Percentiles rank a stretch among this genome's conserved stretches.
phyloP scores from a whole-genome alignment of 2,329 filamentous ascomycete genomes.

The Cladosporium velox region DNA sequence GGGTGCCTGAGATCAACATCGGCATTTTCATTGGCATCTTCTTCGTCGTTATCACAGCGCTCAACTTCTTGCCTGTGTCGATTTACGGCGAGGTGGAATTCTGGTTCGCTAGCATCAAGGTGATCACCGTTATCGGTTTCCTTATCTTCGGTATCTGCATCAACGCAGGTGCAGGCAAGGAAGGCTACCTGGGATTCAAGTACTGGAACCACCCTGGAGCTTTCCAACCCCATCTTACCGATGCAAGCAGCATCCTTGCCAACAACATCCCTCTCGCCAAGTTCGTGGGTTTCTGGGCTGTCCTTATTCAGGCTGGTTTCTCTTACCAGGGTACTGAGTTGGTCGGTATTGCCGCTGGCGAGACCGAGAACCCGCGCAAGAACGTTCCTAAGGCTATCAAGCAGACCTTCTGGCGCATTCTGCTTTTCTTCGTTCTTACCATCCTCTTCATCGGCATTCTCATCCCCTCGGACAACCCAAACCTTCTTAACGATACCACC shows the following conservation, averaged over 20 bases:
- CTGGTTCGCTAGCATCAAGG: conserved; percentile 55
- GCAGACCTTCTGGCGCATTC: conserved; percentile 41
- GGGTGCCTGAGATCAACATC: conserved; percentile 45
- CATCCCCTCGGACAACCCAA: conserved; percentile 38
- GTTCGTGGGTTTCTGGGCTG: conserved; percentile 54
- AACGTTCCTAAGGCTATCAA: conserved; percentile 42
- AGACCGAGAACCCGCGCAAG: conserved; percentile 55
- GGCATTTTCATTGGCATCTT: conserved; percentile 41
- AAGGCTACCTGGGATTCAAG: conserved; percentile 62
- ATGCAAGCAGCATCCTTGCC: conserved; percentile 26
- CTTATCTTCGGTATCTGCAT: conserved; percentile 45
- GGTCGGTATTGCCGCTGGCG: conserved; percentile 55
- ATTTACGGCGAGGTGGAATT: conserved; percentile 58
- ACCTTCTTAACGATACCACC: conserved; percentile 42
- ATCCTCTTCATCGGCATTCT: conserved; percentile 41
- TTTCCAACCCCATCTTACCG: conserved; percentile 40
- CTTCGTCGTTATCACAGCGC: conserved; percentile 42
- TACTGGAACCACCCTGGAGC: conserved; percentile 45
- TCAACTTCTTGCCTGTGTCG: conserved; percentile 54
- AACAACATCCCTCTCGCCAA: conserved; percentile 36
- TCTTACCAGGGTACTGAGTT: conserved; percentile 59
- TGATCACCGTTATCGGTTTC: conserved; percentile 54
- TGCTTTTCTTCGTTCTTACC: conserved; percentile 41
- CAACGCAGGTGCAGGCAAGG: conserved; percentile 45
- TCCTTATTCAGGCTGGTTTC: conserved; percentile 60